A percentile compares a stretch with the other conserved stretches of the same genome.
These are phyloP conservation scores for Phaeosphaeriaceae sp. DNA, from an alignment of 2,329 filamentous ascomycete genomes.

Conservation along the genomic window DNA sequence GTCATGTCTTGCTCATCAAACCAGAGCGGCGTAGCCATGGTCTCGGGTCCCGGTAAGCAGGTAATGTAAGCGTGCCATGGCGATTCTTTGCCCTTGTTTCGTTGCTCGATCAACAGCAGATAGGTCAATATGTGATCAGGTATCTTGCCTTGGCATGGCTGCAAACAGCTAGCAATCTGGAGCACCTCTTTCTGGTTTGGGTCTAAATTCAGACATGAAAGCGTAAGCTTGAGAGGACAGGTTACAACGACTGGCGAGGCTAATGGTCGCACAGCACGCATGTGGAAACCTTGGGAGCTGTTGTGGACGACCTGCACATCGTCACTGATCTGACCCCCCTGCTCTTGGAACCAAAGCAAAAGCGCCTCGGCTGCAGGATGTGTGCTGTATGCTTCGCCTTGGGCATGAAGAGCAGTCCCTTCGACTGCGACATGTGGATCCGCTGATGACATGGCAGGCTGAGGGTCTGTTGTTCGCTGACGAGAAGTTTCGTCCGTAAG, in stretches of 20 bases:
- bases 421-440: neutral
- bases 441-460: too few species aligned
- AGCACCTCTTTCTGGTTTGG: conserved; percentile 32
- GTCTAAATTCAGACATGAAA: conserved; percentile 46
- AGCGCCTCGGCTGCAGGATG: conserved; percentile 27
- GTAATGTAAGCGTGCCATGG: conserved; percentile 47
- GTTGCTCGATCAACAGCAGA: conserved; percentile 47
- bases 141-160: conserved; percentile 31
- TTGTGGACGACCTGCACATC: conserved; percentile 38
- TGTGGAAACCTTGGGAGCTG: conserved; percentile 38
- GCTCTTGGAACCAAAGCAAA: conserved; percentile 37
- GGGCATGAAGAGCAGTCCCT: conserved; percentile 4
- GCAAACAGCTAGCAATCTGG: conserved; percentile 31
- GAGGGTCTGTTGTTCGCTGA: conserved; percentile 3
- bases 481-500: conserved; percentile 16
- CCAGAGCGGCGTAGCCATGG: conserved; percentile 48
- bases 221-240: conserved; percentile 42
- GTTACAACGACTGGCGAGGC: conserved; percentile 30
- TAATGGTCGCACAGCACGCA: conserved; percentile 32
- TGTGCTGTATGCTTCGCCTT: conserved; percentile 8
- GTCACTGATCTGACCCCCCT: conserved; percentile 41
- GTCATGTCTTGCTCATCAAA: conserved; percentile 43
- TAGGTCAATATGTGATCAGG: conserved; percentile 44
- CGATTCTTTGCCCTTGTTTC: conserved; percentile 28
- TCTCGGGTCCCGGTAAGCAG: conserved; percentile 38